Evolutionary conservation across 257 asterid species (phyloP).

Genomic region (Thymus quinquecostatus): DNA sequence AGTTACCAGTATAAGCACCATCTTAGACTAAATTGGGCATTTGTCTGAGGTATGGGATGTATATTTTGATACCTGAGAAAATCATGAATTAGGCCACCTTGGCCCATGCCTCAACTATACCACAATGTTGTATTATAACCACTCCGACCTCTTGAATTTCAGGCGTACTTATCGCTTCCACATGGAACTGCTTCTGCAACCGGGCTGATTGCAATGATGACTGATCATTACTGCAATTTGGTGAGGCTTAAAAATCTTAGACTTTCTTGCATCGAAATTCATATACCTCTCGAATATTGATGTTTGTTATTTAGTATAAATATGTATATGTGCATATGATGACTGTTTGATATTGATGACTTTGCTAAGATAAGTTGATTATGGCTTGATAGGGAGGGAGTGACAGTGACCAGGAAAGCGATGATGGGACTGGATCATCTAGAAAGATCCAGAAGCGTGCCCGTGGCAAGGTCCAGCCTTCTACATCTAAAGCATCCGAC

Average conservation of each 20-base stretch:
- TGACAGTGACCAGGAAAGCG: constrained; percentile 88
- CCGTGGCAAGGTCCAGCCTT: constrained; percentile 60
- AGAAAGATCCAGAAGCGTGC: constrained; percentile 71
- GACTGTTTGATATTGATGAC: constrained; percentile 35
- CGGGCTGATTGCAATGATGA: constrained; percentile 96
- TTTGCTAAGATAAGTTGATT: constrained; percentile 34
- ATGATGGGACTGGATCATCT: constrained; percentile 80
- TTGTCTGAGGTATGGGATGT: constrained; percentile 11
- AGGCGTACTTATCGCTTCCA: constrained; percentile 97
- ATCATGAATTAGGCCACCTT: constrained; percentile 21
- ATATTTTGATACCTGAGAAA: constrained; percentile 6
- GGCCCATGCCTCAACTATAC: constrained; percentile 21
- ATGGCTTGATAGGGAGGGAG: constrained; percentile 71
- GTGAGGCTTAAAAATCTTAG: constrained; percentile 37
- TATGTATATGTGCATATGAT: not conserved
- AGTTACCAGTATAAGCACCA: constrained; percentile 1
- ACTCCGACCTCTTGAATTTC: constrained; percentile 40
- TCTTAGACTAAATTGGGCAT: constrained; percentile 11
- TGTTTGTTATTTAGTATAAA: constrained; percentile 9
- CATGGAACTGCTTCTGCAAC: constrained; percentile 93
- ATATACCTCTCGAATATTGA: constrained; percentile 6
- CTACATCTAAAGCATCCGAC: constrained; percentile 57
- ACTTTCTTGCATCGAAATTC: constrained; percentile 14
- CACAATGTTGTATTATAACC: constrained; percentile 4
- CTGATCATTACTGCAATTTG: constrained; percentile 91